phyloP scores from a whole-genome alignment of 345 rosid genomes.

The Rubroshorea leprosula region DNA sequence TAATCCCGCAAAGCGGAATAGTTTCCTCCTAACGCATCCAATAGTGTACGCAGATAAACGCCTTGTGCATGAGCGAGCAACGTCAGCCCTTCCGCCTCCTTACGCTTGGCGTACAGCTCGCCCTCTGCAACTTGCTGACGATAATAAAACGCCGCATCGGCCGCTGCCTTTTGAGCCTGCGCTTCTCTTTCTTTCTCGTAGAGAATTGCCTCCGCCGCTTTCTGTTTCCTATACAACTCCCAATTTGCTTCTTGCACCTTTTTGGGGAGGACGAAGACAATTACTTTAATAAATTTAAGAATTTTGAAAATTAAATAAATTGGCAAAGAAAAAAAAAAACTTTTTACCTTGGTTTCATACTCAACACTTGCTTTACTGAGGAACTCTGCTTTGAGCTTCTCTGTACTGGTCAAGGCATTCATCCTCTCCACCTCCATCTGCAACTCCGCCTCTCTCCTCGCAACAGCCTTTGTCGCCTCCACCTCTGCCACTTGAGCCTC shows the following conservation, averaged over 20 bases:
- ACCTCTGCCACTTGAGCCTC: no score
- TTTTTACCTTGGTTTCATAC: conserved; percentile 54
- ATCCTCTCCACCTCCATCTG: conserved; percentile 62
- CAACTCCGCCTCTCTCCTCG: conserved; percentile 77
- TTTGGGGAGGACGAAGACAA: no score
- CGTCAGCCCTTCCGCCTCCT: conserved; percentile 63
- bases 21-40: conserved; percentile 29
- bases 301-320: background rate
- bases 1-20: no score
- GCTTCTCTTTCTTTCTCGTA: conserved; percentile 48
- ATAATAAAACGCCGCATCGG: conserved; percentile 43
- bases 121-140: conserved; percentile 33
- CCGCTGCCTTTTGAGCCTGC: conserved; percentile 46
- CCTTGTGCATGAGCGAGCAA: conserved; percentile 77
- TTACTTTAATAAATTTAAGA: no score
- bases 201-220: conserved; percentile 49
- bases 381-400: conserved; percentile 72
- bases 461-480: no score
- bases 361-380: conserved; percentile 66
- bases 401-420: conserved; percentile 51
- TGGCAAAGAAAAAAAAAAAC: background rate
- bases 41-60: conserved; percentile 42
- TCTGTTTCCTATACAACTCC: conserved; percentile 53
- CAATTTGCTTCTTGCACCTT: conserved; percentile 63
- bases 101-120: conserved; percentile 36